Percentiles rank a stretch among this genome's conserved stretches.
phyloP scores from a whole-genome alignment of 768 basidiomycete species.

The Pisolithus orientalis region DNA sequence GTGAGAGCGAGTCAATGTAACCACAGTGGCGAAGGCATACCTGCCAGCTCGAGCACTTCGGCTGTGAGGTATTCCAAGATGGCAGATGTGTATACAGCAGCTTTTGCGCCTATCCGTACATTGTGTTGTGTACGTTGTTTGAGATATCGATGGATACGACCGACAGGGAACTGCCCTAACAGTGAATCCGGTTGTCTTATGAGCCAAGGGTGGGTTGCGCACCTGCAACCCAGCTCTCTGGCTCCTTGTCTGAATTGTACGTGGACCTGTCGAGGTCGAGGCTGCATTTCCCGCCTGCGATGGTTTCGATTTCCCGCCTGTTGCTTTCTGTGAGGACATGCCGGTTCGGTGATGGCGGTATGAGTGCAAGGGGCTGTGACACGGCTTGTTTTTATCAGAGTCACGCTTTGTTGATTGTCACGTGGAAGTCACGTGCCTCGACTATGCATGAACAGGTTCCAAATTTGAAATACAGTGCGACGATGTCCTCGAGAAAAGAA shows the following conservation, averaged over 20 bases:
- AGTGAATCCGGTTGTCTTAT: too few species aligned
- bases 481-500: conserved; percentile 57
- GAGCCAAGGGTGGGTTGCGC: conserved; percentile 5
- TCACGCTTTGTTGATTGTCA: conserved; percentile 21
- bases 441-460: too few species aligned
- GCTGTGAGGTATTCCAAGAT: conserved; percentile 95
- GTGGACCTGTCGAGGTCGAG: conserved; percentile 15
- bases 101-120: conserved; percentile 95
- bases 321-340: conserved; percentile 39
- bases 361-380: conserved; percentile 24
- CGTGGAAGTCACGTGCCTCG: conserved; percentile 5
- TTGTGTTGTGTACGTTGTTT: conserved; percentile 91
- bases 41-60: conserved; percentile 92
- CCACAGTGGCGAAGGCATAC: conserved; percentile 35
- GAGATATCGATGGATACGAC: conserved; percentile 94
- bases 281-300: too few species aligned
- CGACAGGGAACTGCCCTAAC: conserved; percentile 75
- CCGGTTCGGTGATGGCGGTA: conserved; percentile 21
- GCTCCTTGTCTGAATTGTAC: conserved; percentile 60
- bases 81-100: conserved; percentile 93
- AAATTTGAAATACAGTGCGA: background rate
- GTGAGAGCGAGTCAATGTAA: too few species aligned
- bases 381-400: conserved; percentile 14
- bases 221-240: conserved; percentile 88
- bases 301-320: conserved; percentile 60